Percentiles rank a stretch among this genome's conserved stretches.
Conservation (phyloP, 192 early-diverging fungal species). For the Dissophora globulifera region DNA sequence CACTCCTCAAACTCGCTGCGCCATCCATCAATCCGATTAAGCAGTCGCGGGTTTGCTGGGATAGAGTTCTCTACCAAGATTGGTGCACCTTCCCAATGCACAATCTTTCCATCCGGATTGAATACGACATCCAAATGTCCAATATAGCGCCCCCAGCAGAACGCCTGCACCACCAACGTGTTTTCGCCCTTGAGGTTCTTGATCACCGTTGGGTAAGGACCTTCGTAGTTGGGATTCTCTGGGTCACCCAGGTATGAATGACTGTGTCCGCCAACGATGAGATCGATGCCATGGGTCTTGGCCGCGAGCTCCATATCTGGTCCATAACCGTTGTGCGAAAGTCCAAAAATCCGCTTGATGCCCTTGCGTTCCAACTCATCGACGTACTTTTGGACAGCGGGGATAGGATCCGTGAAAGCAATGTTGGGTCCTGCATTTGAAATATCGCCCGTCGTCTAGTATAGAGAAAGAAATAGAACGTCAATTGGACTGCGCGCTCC, state of each 20-base stretch:
- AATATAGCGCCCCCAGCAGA: conserved; percentile 70
- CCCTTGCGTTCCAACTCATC: conserved; percentile 68
- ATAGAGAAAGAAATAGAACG: not conserved
- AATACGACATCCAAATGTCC: conserved; percentile 71
- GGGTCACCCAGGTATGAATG: conserved; percentile 74
- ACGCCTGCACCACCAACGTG: conserved; percentile 74
- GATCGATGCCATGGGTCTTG: conserved; percentile 63
- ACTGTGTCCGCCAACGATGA: conserved; percentile 83
- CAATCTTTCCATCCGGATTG: conserved; percentile 63
- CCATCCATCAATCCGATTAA: conserved; percentile 55
- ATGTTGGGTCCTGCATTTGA: conserved; percentile 61
- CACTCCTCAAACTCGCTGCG: conserved; percentile 60
- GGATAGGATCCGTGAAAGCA: conserved; percentile 67
- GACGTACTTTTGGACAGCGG: conserved; percentile 70
- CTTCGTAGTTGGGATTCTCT: conserved; percentile 58
- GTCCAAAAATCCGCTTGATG: conserved; percentile 71
- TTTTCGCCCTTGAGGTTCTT: conserved; percentile 70
- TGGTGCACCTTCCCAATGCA: conserved; percentile 66
- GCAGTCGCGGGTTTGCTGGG: conserved; percentile 57
- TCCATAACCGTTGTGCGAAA: conserved; percentile 81
- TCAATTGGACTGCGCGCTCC: too few species aligned
- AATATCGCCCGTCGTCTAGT: conserved; percentile 64
- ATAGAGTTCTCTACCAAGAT: conserved; percentile 67
- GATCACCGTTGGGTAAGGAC: conserved; percentile 77
- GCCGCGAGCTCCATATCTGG: conserved; percentile 73